Conservation (phyloP, 345 rosid species). For the Lepidium didymum region DNA sequence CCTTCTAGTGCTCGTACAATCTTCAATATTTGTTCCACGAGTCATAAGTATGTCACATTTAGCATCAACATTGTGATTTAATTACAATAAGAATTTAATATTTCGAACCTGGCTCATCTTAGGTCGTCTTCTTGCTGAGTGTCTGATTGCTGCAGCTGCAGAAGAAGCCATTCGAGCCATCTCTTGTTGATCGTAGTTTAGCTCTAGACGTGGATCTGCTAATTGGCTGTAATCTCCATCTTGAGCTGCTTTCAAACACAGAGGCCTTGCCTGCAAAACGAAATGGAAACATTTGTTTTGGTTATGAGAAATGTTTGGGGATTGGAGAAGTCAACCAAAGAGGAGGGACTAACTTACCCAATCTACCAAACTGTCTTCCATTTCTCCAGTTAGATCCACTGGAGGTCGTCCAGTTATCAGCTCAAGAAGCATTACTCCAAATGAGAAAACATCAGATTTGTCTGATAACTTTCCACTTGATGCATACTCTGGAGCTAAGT, state of each 20-base stretch:
- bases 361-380: constrained; percentile 87
- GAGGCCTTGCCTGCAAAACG: constrained; percentile 61
- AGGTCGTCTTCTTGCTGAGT: constrained; percentile 67
- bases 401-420: constrained; percentile 77
- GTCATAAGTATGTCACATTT: background rate
- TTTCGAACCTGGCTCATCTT: constrained; percentile 77
- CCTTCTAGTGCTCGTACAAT: constrained; percentile 71
- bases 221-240: constrained; percentile 44
- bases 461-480: constrained; percentile 84
- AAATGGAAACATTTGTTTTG: background rate
- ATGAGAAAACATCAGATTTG: constrained; percentile 89
- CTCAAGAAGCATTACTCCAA: constrained; percentile 81
- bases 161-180: constrained; percentile 71
- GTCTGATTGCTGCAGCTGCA: constrained; percentile 68
- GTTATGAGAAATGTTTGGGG: background rate
- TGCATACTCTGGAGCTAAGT: constrained; percentile 94
- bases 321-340: background rate
- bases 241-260: constrained; percentile 42
- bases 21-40: too few species aligned
- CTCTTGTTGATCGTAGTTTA: constrained; percentile 43
- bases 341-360: constrained; percentile 43
- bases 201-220: constrained; percentile 63
- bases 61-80: background rate
- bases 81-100: too few species aligned
- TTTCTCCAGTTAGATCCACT: constrained; percentile 38